phyloP scores from a whole-genome alignment of 2,329 filamentous ascomycete species.

The Ophiosphaerella narmari region DNA sequence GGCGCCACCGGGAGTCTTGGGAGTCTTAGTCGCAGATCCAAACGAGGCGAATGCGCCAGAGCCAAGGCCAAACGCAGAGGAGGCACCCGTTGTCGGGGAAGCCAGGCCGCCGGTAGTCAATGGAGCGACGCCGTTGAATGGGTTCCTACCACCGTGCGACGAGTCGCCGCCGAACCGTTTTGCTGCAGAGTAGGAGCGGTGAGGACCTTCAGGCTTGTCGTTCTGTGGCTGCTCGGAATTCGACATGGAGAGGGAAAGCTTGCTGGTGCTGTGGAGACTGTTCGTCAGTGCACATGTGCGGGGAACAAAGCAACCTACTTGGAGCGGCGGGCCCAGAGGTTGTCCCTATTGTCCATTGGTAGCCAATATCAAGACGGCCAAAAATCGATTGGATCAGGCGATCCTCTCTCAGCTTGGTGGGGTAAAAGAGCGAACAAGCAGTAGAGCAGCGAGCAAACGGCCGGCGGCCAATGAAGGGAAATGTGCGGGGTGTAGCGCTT shows the following conservation, averaged over 20 bases:
- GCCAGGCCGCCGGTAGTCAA: constrained; percentile 67
- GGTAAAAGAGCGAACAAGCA: constrained; percentile 44
- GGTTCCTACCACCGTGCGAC: constrained; percentile 76
- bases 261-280: constrained; percentile 68
- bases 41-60: constrained; percentile 97
- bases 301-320: constrained; percentile 63
- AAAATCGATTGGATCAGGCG: constrained; percentile 5
- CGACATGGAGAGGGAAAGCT: constrained; percentile 85
- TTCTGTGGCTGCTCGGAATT: constrained; percentile 57
- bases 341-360: constrained; percentile 50
- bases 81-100: constrained; percentile 77
- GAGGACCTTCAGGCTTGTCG: constrained; percentile 57
- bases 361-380: constrained; percentile 14
- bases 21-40: constrained; percentile 78
- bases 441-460: constrained; percentile 18
- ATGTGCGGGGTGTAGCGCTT: constrained; percentile 16
- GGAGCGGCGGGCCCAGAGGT: constrained; percentile 78
- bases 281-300: constrained; percentile 32
- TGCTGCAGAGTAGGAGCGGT: constrained; percentile 67
- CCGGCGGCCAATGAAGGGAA: constrained; percentile 10
- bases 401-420: constrained; percentile 37
- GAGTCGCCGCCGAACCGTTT: constrained; percentile 78
- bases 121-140: constrained; percentile 76
- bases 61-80: constrained; percentile 89
- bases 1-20: constrained; percentile 79